phyloP scores from a whole-genome alignment of 2,329 filamentous ascomycete species.

The Fulvia fulva region DNA sequence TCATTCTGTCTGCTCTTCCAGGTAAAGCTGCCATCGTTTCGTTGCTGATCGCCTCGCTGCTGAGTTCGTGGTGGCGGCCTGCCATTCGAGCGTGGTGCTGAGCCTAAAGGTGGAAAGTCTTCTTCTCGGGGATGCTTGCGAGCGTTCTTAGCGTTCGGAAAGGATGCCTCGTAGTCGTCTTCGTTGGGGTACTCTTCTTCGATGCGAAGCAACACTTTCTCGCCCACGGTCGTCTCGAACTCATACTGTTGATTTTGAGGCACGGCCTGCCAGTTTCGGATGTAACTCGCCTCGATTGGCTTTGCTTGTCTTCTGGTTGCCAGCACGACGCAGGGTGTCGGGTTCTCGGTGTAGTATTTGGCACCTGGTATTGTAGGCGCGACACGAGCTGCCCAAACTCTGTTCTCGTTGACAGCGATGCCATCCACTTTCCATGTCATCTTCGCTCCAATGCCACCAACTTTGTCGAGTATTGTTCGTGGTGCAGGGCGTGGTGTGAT shows the following conservation, averaged over 20 bases:
- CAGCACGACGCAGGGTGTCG: constrained; percentile 74
- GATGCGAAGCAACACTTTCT: constrained; percentile 79
- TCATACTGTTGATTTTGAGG: constrained; percentile 65
- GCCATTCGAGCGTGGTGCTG: constrained; percentile 13
- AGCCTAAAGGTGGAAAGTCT: constrained; percentile 37
- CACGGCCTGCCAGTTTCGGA: constrained; percentile 78
- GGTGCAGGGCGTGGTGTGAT: constrained; percentile 78
- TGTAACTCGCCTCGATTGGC: constrained; percentile 74
- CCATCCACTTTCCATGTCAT: constrained; percentile 80
- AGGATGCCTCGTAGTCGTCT: constrained; percentile 60
- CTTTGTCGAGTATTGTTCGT: constrained; percentile 68
- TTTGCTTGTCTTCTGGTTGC: constrained; percentile 71
- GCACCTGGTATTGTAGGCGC: constrained; percentile 65
- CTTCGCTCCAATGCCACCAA: constrained; percentile 81
- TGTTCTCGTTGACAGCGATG: constrained; percentile 69
- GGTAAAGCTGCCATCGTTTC: constrained; percentile 35
- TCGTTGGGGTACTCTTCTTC: constrained; percentile 65
- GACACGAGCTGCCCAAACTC: constrained; percentile 81
- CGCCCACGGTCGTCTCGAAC: constrained; percentile 79
- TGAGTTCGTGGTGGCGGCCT: constrained; percentile 30
- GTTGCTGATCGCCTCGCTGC: constrained; percentile 21
- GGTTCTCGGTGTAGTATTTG: constrained; percentile 73
- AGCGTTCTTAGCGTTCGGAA: constrained; percentile 58
- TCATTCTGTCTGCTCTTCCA: constrained; percentile 13
- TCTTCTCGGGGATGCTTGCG: constrained; percentile 60